These are phyloP conservation scores for Pythium pyrilobum DNA, from an alignment of 352 stramenopile genomes.

Conservation along the genomic window DNA sequence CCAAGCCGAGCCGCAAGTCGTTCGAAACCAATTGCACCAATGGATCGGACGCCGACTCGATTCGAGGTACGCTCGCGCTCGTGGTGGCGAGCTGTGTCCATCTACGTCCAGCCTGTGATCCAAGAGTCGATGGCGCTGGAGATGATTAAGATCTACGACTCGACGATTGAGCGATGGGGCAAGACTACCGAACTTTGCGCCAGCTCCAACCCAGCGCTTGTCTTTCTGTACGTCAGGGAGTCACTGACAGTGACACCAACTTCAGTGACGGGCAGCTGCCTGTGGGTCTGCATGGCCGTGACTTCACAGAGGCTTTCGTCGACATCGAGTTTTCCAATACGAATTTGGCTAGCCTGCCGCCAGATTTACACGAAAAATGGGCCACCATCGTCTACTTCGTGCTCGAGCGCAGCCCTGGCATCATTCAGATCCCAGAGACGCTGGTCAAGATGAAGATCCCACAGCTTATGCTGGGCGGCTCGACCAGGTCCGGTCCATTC, in stretches of 20 bases:
- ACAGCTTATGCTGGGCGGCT: constrained; percentile 3
- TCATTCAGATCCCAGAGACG: background rate
- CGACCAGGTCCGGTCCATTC: constrained; percentile 2
- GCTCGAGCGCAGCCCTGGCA: constrained; percentile 2
- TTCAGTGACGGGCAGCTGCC: background rate
- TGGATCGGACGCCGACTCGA: background rate
- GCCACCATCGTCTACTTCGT: constrained; percentile 4
- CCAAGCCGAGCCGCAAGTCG: background rate
- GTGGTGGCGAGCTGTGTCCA: constrained; percentile 19
- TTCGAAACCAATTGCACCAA: constrained; percentile 18
- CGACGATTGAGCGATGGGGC: constrained; percentile 19
- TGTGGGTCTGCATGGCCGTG: background rate
- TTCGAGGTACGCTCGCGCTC: background rate
- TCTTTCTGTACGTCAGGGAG: constrained; percentile 12
- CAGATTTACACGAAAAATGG: constrained; percentile 5
- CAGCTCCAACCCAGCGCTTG: constrained; percentile 1
- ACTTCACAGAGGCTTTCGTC: background rate
- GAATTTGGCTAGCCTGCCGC: constrained; percentile 1
- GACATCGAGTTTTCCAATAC: constrained; percentile 15
- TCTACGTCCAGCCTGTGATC: constrained; percentile 6
- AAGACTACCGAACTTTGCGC: constrained; percentile 1
- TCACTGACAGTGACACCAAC: constrained; percentile 2
- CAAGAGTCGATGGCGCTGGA: constrained; percentile 1
- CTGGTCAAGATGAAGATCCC: constrained; percentile 9
- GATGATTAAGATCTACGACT: constrained; percentile 23